These are phyloP conservation scores for Eragrostis nindensis DNA, from an alignment of 176 grass and related monocot species.

Conservation along the genomic window DNA sequence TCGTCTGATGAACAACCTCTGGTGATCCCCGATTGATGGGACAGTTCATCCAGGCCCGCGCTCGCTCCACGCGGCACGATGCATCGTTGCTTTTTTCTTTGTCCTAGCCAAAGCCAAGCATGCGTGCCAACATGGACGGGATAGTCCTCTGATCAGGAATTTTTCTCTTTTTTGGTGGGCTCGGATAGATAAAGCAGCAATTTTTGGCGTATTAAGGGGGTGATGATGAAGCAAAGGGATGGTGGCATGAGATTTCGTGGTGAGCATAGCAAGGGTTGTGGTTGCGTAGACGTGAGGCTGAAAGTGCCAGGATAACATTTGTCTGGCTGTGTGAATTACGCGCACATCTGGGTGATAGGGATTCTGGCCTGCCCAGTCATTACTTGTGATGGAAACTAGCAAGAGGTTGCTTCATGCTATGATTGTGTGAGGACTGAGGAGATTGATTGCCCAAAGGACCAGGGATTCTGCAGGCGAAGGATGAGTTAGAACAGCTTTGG, in stretches of 20 bases:
- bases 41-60: not conserved
- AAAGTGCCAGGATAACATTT: not conserved
- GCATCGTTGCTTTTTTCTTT: not conserved
- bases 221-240: not conserved
- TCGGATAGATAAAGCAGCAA: not conserved
- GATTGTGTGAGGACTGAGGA: not conserved
- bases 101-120: not conserved
- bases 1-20: not conserved
- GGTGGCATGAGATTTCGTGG: not conserved
- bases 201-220: not conserved
- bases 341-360: not conserved
- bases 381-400: not conserved
- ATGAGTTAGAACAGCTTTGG: not conserved
- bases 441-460: not conserved
- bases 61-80: not conserved
- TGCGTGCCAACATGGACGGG: not conserved
- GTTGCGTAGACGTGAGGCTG: not conserved
- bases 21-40: not conserved
- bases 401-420: not conserved
- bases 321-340: conserved; percentile 2
- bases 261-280: not conserved
- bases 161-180: not conserved
- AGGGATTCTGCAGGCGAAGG: not conserved
- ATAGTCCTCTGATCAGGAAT: not conserved
- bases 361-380: not conserved